Conservation (phyloP, 2,329 filamentous ascomycete species). For the Ceratocystis alfenasii region DNA sequence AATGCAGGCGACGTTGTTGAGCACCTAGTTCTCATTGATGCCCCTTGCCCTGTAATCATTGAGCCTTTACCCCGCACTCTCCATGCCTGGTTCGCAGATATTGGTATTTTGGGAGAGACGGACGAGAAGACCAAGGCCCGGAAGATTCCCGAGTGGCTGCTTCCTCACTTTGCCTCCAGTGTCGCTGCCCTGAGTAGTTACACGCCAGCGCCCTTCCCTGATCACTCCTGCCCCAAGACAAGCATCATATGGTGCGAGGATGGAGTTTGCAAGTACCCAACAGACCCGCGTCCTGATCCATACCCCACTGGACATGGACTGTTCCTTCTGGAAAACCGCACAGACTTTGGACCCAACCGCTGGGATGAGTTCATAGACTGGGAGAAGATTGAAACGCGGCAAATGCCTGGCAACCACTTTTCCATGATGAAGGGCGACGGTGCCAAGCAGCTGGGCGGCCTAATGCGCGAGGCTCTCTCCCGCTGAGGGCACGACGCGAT, state of each 20-base stretch:
- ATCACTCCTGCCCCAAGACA: constrained; percentile 47
- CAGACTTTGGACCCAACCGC: constrained; percentile 57
- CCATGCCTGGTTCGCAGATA: constrained; percentile 60
- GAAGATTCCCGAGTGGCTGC: constrained; percentile 56
- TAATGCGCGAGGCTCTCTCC: constrained; percentile 30
- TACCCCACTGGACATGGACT: constrained; percentile 49
- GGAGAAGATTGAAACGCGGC: constrained; percentile 49
- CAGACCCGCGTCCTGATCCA: constrained; percentile 52
- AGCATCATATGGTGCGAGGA: constrained; percentile 61
- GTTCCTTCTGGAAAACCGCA: constrained; percentile 62
- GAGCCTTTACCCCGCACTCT: constrained; percentile 52
- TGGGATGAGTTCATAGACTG: constrained; percentile 55
- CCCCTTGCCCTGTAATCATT: constrained; percentile 54
- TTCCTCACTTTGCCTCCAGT: constrained; percentile 59
- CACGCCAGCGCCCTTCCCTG: constrained; percentile 50
- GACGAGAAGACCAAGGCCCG: constrained; percentile 33
- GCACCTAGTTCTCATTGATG: constrained; percentile 52
- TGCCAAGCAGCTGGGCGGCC: constrained; percentile 30
- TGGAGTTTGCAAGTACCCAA: constrained; percentile 55
- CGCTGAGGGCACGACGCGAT: not conserved
- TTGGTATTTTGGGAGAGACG: constrained; percentile 56
- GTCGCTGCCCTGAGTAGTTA: constrained; percentile 59
- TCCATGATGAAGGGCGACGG: constrained; percentile 58
- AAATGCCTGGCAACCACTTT: constrained; percentile 64
- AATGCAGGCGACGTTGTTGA: constrained; percentile 46